phyloP scores from a whole-genome alignment of 2,329 filamentous ascomycete genomes.

The Ophiostoma sp. region DNA sequence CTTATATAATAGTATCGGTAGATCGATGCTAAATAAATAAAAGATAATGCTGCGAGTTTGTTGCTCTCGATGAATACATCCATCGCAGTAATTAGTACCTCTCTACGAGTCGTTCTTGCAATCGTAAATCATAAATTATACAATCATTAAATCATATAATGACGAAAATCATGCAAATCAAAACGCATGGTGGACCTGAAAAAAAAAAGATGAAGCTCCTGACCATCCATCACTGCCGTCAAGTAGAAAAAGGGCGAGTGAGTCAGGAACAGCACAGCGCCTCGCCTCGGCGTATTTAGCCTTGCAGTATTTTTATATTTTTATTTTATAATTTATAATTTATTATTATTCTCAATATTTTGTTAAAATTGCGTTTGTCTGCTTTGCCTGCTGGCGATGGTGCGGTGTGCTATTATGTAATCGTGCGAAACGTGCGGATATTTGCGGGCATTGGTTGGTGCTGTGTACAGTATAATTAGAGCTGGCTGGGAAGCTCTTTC shows the following conservation, averaged over 20 bases:
- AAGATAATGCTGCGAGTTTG: too few species aligned
- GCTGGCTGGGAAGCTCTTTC: not conserved
- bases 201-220: slow-evolving; percentile 9
- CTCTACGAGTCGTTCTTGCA: too few species aligned
- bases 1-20: not conserved
- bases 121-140: too few species aligned
- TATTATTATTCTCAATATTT: too few species aligned
- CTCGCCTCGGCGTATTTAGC: not conserved
- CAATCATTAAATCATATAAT: not conserved
- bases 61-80: too few species aligned
- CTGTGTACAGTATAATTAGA: not conserved
- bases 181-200: not conserved
- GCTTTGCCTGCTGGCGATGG: not conserved
- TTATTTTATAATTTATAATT: too few species aligned
- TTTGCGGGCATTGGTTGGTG: too few species aligned
- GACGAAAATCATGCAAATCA: not conserved
- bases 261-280: not conserved
- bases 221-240: not conserved
- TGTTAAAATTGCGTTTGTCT: too few species aligned
- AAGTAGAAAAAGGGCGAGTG: slow-evolving; percentile 11
- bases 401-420: too few species aligned
- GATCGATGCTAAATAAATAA: not conserved
- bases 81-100: too few species aligned
- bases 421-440: too few species aligned
- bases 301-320: not conserved